Evolutionary conservation across 306 rosid genomes (phyloP).

Genomic region (Cyamopsis tetragonoloba): DNA sequence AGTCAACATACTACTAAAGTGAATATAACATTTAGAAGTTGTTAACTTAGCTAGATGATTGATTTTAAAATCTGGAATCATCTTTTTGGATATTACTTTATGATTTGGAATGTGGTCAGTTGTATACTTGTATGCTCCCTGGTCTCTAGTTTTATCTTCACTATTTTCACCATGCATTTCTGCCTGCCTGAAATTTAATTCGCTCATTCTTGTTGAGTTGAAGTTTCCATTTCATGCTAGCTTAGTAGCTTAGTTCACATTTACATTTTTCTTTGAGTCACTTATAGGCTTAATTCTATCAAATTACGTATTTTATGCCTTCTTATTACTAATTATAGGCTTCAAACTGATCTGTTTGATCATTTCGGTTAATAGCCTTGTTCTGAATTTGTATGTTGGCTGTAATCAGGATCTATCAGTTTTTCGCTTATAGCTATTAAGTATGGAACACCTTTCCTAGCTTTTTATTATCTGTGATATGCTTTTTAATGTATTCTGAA

Average conservation of each 20-base stretch:
- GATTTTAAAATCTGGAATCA: neutral
- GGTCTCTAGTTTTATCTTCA: neutral
- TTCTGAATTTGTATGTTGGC: neutral
- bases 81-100: neutral
- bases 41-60: neutral
- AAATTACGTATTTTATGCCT: neutral
- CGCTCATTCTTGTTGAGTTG: constrained; percentile 1
- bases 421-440: constrained; percentile 3
- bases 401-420: neutral
- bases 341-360: neutral
- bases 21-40: constrained; percentile 1
- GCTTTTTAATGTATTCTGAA: no score
- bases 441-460: neutral
- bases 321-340: constrained; percentile 4
- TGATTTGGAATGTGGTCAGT: constrained; percentile 1
- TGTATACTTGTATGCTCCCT: constrained; percentile 24
- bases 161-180: neutral
- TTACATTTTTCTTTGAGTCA: constrained; percentile 5
- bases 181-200: neutral
- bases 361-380: constrained; percentile 3
- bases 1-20: constrained; percentile 4
- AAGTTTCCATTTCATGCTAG: constrained; percentile 22
- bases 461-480: constrained; percentile 26
- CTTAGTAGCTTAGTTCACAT: neutral
- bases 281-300: constrained; percentile 4